phyloP scores from a whole-genome alignment of 1,139 yeast species.

The Candida albicans region DNA sequence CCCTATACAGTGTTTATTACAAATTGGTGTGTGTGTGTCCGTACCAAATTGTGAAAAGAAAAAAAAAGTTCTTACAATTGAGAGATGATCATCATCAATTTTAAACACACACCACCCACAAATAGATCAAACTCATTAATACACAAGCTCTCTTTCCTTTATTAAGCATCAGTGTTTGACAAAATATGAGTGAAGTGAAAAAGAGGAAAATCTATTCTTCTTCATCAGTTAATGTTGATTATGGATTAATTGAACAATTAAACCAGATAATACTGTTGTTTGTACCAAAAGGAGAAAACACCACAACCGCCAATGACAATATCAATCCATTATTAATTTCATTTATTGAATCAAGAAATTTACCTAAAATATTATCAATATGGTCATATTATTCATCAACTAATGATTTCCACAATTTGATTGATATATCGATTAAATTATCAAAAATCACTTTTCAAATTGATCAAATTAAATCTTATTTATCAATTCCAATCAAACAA shows the following conservation, averaged over 20 bases:
- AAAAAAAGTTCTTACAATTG: too few relatives aligned
- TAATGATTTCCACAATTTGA: slow-evolving; percentile 57
- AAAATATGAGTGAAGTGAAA: slow-evolving; percentile 10
- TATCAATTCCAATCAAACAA: slow-evolving; percentile 9
- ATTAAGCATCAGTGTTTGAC: too few relatives aligned
- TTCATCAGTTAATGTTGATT: slow-evolving; percentile 16
- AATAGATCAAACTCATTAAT: too few relatives aligned
- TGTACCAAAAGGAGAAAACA: slow-evolving; percentile 5
- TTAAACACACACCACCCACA: too few relatives aligned
- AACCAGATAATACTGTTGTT: slow-evolving; percentile 12
- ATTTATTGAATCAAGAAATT: slow-evolving; percentile 16
- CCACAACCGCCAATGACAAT: too few relatives aligned
- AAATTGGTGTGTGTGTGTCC: too few relatives aligned
- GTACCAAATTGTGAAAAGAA: too few relatives aligned
- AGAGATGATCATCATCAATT: too few relatives aligned
- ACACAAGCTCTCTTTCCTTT: too few relatives aligned
- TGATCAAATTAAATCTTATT: slow-evolving; percentile 10
- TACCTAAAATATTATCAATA: slow-evolving; percentile 24
- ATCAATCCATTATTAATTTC: slow-evolving; percentile 8
- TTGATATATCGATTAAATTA: slow-evolving; percentile 38
- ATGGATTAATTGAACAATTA: slow-evolving; percentile 14
- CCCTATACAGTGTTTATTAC: too few relatives aligned
- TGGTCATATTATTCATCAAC: slow-evolving; percentile 68
- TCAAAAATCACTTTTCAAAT: slow-evolving; percentile 25
- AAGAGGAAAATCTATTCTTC: slow-evolving; percentile 10